Base-by-base conservation (phyloP, 2,329 filamentous ascomycete genomes). In the Magnaporthiopsis incrustans region DNA sequence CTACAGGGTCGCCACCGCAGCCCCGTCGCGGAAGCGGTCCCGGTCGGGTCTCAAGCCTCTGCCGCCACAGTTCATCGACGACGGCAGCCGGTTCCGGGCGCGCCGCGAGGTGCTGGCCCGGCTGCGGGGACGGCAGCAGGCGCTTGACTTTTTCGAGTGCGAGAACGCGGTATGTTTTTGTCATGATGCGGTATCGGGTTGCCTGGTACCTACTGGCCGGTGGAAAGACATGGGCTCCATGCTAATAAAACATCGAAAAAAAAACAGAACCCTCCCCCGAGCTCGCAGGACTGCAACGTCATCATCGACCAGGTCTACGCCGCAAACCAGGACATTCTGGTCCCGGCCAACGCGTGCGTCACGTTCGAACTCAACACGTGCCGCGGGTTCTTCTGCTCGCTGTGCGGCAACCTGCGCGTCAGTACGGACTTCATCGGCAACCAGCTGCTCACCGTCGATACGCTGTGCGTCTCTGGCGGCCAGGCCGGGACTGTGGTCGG, bases 351-450 rank as follows among this genome's bases (percentile, higher is more conserved):
- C 65, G 67, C 73, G 26, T 77, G 75, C 67, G 68, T 76, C 25
- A 65, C 70, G 38, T 77, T 74, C 67, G 65, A 70, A n/a, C 74
- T 67, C 65, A 53, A 68, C 33, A 75, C 74, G n/a, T 77, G 75
- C 68, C 70, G 71, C 69, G 75, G 70, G 59, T 76, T 76, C 70
- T 77, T 76, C 71, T 77, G 74, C 69, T 71, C 73, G 50, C 68
- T 77, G 27, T 77, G 74, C 69, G 53, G 69, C 60, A 70, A 70
- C 50, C 67, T 76, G 44, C 65, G 64, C 44, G 76, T 74, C 61
- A 68, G 69, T n/a, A 75, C 73, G 66, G 65, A 68, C 66, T 76
- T 76, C 65, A 72, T 76, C 66, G 73, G 70, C 65, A 72, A 68
- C 69, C 71, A 76, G 69, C 70, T 77, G 32, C 64, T 68, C 64